phyloP scores from a whole-genome alignment of 257 asterid species.

The Capsicum pubescens region DNA sequence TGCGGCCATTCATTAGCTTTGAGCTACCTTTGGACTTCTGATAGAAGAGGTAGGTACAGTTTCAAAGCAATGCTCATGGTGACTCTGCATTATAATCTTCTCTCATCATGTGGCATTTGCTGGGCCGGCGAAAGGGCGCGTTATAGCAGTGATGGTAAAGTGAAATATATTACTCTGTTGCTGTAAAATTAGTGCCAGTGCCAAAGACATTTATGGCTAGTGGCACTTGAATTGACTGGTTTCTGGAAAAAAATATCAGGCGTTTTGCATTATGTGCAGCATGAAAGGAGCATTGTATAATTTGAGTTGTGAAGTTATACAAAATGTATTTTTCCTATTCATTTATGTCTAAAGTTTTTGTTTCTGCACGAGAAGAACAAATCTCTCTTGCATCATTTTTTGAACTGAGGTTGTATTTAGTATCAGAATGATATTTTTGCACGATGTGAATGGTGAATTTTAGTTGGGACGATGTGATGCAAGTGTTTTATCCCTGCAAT shows the following conservation, averaged over 20 bases:
- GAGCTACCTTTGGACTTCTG: constrained; percentile 38
- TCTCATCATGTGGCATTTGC: constrained; percentile 39
- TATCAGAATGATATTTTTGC: constrained; percentile 24
- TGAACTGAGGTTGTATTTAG: constrained; percentile 11
- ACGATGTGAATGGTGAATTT: constrained; percentile 9
- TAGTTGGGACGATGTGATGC: neutral
- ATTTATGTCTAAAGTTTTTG: constrained; percentile 9
- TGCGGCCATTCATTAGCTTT: constrained; percentile 34
- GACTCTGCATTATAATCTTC: constrained; percentile 19
- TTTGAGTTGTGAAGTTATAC: constrained; percentile 17
- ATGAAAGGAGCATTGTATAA: neutral
- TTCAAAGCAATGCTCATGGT: constrained; percentile 34
- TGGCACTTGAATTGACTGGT: constrained; percentile 41
- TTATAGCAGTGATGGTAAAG: constrained; percentile 40
- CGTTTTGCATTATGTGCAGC: constrained; percentile 21
- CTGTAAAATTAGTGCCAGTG: constrained; percentile 60
- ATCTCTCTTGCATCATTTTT: constrained; percentile 23
- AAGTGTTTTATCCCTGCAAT: neutral
- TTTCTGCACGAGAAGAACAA: constrained; percentile 15
- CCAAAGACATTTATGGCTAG: constrained; percentile 39
- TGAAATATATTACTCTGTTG: constrained; percentile 37
- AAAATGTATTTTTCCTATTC: constrained; percentile 20
- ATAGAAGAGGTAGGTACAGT: constrained; percentile 32
- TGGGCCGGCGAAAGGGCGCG: constrained; percentile 38
- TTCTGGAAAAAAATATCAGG: neutral